Evolutionary conservation across 169 alveolate species (phyloP).

Genomic region (Plasmodium berghei): DNA sequence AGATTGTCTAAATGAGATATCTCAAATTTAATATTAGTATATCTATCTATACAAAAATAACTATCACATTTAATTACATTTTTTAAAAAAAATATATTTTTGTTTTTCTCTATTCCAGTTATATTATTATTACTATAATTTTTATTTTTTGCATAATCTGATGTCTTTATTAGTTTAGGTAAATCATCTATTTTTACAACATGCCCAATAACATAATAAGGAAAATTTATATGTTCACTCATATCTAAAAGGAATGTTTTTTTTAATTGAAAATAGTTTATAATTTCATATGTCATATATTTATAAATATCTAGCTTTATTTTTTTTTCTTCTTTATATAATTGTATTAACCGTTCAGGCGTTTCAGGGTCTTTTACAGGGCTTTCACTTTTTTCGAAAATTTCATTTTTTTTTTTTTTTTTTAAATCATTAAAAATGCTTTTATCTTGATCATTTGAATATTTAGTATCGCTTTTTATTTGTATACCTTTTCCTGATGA

Average conservation of each 20-base stretch:
- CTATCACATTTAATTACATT: constrained; percentile 46
- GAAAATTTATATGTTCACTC: constrained; percentile 69
- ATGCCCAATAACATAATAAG: constrained; percentile 54
- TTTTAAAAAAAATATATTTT: constrained; percentile 32
- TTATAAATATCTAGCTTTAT: constrained; percentile 56
- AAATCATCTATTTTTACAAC: constrained; percentile 31
- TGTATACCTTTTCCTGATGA: background rate
- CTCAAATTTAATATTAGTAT: constrained; percentile 61
- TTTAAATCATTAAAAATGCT: constrained; percentile 25
- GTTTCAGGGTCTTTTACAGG: constrained; percentile 11
- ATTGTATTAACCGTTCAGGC: constrained; percentile 66
- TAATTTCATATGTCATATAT: constrained; percentile 63
- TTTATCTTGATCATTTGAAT: constrained; percentile 23
- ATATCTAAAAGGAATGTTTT: constrained; percentile 69
- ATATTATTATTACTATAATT: constrained; percentile 5
- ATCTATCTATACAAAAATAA: constrained; percentile 56
- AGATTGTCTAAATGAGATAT: constrained; percentile 52
- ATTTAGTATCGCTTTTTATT: background rate
- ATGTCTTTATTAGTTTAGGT: background rate
- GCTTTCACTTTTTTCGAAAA: background rate
- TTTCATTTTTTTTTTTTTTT: background rate
- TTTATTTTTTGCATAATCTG: background rate
- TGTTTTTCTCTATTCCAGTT: background rate
- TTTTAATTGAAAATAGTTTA: constrained; percentile 61
- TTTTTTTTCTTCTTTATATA: constrained; percentile 67